phyloP scores from a whole-genome alignment of 176 grass and related monocot species.

The Cenchrus purpureus region DNA sequence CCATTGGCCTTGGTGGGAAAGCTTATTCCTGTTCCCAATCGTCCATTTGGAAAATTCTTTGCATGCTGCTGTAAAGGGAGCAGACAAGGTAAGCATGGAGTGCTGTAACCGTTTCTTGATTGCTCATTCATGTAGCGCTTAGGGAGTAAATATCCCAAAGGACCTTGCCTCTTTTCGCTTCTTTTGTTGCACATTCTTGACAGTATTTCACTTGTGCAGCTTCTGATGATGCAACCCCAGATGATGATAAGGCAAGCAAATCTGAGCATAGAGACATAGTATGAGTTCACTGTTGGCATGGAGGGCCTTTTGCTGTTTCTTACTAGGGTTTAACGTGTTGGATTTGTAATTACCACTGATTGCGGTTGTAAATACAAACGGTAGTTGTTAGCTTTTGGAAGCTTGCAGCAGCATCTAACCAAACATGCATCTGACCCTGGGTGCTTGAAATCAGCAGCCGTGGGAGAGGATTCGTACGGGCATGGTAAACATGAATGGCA shows the following conservation, averaged over 20 bases:
- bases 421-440: neutral
- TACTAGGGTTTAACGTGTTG: conserved; percentile 9
- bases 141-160: neutral
- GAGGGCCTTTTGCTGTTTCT: conserved; percentile 10
- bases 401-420: conserved; percentile 21
- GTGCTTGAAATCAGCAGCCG: neutral
- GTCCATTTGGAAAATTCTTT: conserved; percentile 49
- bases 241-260: conserved; percentile 2
- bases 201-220: conserved; percentile 36
- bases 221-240: conserved; percentile 34
- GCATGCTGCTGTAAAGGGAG: conserved; percentile 39
- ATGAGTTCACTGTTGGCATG: neutral
- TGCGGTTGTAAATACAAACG: conserved; percentile 20
- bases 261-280: conserved; percentile 1
- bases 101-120: neutral
- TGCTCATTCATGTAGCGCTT: no score
- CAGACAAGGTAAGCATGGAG: conserved; percentile 40
- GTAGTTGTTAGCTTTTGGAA: neutral
- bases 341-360: conserved; percentile 33
- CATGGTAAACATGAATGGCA: neutral
- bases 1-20: conserved; percentile 65
- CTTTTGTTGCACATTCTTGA: neutral
- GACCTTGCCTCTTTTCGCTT: neutral
- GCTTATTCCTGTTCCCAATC: conserved; percentile 68
- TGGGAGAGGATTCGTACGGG: neutral